Evolutionary conservation across 768 basidiomycete species (phyloP).

Genomic region (Erythrobasidium yunnanense): DNA sequence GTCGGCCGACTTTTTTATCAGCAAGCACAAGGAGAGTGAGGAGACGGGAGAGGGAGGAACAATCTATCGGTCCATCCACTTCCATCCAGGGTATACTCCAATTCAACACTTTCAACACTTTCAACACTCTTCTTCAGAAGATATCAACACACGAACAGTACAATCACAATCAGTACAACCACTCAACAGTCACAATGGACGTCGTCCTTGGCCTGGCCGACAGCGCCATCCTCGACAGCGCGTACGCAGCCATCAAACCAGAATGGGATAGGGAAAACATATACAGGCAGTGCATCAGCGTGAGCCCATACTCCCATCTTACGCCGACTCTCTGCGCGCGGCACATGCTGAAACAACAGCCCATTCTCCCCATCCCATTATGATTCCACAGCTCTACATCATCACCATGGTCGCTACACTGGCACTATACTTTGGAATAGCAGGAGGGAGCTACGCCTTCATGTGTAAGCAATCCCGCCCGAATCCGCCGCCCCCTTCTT

Average conservation of each 20-base stretch:
- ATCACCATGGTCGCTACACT: slow-evolving; percentile 73
- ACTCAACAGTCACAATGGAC: slow-evolving; percentile 55
- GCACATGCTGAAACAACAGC: too few relatives aligned
- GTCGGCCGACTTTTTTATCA: too few relatives aligned
- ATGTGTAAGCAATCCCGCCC: slow-evolving; percentile 47
- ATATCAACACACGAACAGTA: too few relatives aligned
- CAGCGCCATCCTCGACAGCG: slow-evolving; percentile 60
- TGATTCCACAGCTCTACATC: slow-evolving; percentile 57
- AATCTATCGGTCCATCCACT: too few relatives aligned
- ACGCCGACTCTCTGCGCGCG: too few relatives aligned
- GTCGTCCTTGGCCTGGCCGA: slow-evolving; percentile 63
- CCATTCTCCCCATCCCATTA: too few relatives aligned
- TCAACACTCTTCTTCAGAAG: too few relatives aligned
- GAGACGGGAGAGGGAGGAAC: too few relatives aligned
- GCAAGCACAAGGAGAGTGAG: too few relatives aligned
- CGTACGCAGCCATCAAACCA: slow-evolving; percentile 69
- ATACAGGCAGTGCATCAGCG: slow-evolving; percentile 46
- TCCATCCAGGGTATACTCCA: too few relatives aligned
- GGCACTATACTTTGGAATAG: slow-evolving; percentile 76
- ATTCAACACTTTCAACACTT: too few relatives aligned
- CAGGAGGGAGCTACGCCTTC: slow-evolving; percentile 65
- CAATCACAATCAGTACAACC: background rate
- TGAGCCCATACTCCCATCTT: slow-evolving; percentile 45
- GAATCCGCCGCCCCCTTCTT: background rate
- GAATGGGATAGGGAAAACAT: slow-evolving; percentile 32